A percentile compares a stretch with the other conserved stretches of the same genome.
Evolutionary conservation across 1,139 yeast genomes (phyloP).

Genomic region (Hyphopichia pseudoburtonii): DNA sequence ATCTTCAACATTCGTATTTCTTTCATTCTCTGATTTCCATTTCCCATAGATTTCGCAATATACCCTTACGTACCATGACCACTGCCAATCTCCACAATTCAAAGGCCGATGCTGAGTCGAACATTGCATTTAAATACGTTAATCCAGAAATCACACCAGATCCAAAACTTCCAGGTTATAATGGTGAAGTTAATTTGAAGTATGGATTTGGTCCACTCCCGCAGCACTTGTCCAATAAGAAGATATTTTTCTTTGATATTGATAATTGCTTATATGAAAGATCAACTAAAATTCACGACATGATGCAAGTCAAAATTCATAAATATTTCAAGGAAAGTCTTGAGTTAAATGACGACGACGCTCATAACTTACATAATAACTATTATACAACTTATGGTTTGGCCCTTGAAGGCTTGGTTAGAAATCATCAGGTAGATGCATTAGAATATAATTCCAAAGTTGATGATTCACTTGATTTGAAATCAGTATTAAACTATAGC

Average conservation of each 20-base stretch:
- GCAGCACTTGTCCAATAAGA: conserved; percentile 24
- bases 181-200: conserved; percentile 35
- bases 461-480: conserved; percentile 89
- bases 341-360: conserved; percentile 68
- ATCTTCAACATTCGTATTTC: neutral
- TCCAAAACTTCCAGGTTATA: conserved; percentile 21
- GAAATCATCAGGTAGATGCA: conserved; percentile 82
- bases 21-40: neutral
- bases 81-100: neutral
- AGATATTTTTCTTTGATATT: conserved; percentile 82
- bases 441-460: conserved; percentile 83
- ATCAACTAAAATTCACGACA: conserved; percentile 72
- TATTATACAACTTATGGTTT: conserved; percentile 88
- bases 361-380: conserved; percentile 63
- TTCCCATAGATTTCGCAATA: too few relatives aligned
- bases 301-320: conserved; percentile 87
- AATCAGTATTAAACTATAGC: conserved; percentile 66
- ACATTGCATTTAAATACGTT: neutral
- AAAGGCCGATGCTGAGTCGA: neutral
- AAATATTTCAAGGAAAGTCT: conserved; percentile 71
- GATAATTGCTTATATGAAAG: conserved; percentile 86
- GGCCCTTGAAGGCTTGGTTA: conserved; percentile 88
- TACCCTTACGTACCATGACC: conserved; percentile 1
- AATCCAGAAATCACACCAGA: conserved; percentile 8
- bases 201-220: conserved; percentile 52